Evolutionary conservation across 768 basidiomycete genomes (phyloP), one percentile per base, ranked within the genome.

Genomic region (Podaxis rugospora): DNA sequence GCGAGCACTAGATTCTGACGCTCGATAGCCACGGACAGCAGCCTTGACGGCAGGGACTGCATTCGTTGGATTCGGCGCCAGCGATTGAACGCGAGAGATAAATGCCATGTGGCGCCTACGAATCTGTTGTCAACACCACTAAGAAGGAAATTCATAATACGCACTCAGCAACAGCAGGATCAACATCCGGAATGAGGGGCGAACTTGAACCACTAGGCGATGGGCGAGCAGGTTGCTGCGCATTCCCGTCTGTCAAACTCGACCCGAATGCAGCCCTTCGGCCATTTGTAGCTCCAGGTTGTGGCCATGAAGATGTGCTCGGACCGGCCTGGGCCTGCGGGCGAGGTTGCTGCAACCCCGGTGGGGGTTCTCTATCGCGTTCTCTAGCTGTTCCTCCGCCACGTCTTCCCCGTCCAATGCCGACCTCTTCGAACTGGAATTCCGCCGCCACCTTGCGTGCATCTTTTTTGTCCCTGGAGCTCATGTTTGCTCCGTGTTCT

Each of bases 401-500:
- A 18, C 78, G 66, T 16, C 77, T 70, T 10, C 77, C 75, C 6
- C 74, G 73, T 5, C 67, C 60, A 21, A 14, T 14, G 3, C 75
- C 73, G 0, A 74, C 72, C 23, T 80, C 75, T 51, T 80, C 76
- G 50, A 89, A 90, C 4, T 85, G 83, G 65, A 91, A 92, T 25
- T 85, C 85, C 37, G 93, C 85, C 60, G 86, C 81, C 6, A 95
- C 75, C 16, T 90, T 80, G 27, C 87, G 76, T 0, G 85, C 86
- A 21, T 89, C 89, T 60, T 80, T 85, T 65, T 82, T 84, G 66
- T 90, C 90, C 14, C 84, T 79, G 2, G 89, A 72, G 14, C 80
- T 84, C 87, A 92, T 87, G 35, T 86, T 86, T 0, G 79, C 83
- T 7, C 87, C 89, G 63, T 95, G 93, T 55, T 86, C 88, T 56